A percentile compares a stretch with the other conserved stretches of the same genome.
Conservation (phyloP, 257 asterid genomes). For the Ocimum tenuiflorum region DNA sequence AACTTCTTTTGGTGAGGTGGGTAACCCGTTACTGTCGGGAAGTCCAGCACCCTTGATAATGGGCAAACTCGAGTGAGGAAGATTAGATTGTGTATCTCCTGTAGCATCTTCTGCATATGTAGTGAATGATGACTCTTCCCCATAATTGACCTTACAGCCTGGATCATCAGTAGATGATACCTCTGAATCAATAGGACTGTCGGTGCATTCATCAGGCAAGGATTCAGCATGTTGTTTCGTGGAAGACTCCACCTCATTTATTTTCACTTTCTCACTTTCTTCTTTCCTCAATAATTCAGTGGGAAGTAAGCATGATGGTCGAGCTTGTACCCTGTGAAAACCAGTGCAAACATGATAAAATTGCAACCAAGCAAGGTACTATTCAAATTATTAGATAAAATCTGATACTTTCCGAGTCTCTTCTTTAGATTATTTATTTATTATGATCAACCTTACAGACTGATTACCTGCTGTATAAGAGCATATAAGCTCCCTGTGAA, state of each 20-base stretch:
- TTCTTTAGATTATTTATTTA: neutral
- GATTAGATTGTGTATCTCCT: constrained; percentile 25
- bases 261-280: constrained; percentile 24
- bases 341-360: neutral
- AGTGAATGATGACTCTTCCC: constrained; percentile 20
- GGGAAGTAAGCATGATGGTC: constrained; percentile 59
- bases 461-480: constrained; percentile 76
- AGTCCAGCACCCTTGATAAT: constrained; percentile 29
- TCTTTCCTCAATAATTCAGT: constrained; percentile 35
- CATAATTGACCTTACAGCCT: constrained; percentile 15
- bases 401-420: too few species aligned
- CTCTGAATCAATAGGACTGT: constrained; percentile 28
- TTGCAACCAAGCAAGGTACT: neutral
- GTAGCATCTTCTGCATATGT: constrained; percentile 22
- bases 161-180: constrained; percentile 23
- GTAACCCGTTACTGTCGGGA: constrained; percentile 9
- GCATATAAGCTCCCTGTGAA: constrained; percentile 97
- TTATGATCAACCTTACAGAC: neutral
- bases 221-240: constrained; percentile 27
- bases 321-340: constrained; percentile 49
- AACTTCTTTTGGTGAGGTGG: constrained; percentile 21
- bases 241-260: constrained; percentile 30
- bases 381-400: neutral
- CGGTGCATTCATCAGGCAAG: constrained; percentile 20
- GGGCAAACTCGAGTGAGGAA: constrained; percentile 26